Conservation (phyloP, 2,329 filamentous ascomycete species). For the Macrophomina pseudophaseolina region DNA sequence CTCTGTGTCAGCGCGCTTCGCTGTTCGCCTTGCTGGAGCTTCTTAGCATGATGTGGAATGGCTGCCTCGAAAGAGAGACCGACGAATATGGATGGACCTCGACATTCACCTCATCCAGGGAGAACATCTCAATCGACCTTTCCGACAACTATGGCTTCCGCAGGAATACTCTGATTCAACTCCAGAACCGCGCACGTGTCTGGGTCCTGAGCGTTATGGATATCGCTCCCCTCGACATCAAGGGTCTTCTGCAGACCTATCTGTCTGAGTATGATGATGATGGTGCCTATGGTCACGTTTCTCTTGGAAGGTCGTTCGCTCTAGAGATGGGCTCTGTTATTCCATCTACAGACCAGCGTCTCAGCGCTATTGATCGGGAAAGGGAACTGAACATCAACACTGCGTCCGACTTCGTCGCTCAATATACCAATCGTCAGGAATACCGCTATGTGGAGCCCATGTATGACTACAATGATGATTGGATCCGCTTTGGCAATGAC, state of each 20-base stretch:
- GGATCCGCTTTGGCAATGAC: conserved; percentile 63
- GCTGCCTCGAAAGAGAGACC: conserved; percentile 91
- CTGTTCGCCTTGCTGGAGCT: conserved; percentile 92
- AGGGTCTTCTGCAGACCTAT: conserved; percentile 91
- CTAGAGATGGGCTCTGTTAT: conserved; percentile 89
- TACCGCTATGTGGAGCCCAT: conserved; percentile 85
- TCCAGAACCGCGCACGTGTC: conserved; percentile 75
- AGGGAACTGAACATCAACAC: conserved; percentile 81
- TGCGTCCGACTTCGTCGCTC: conserved; percentile 92
- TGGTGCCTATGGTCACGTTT: conserved; percentile 87
- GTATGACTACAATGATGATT: conserved; percentile 70
- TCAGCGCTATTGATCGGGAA: conserved; percentile 77
- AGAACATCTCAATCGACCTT: conserved; percentile 82
- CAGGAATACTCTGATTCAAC: conserved; percentile 74
- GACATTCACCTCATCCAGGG: conserved; percentile 76
- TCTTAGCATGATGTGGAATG: conserved; percentile 91
- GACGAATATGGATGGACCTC: conserved; percentile 90
- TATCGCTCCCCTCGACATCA: conserved; percentile 88
- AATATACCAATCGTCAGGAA: conserved; percentile 95
- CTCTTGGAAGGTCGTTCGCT: conserved; percentile 90
- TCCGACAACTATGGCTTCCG: conserved; percentile 90
- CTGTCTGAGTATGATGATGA: conserved; percentile 94
- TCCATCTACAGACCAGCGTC: conserved; percentile 81
- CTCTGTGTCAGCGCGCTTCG: conserved; percentile 86
- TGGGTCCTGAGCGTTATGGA: conserved; percentile 85